Base-by-base conservation (phyloP, 2,329 filamentous ascomycete species). In the Cadophora sp. region DNA sequence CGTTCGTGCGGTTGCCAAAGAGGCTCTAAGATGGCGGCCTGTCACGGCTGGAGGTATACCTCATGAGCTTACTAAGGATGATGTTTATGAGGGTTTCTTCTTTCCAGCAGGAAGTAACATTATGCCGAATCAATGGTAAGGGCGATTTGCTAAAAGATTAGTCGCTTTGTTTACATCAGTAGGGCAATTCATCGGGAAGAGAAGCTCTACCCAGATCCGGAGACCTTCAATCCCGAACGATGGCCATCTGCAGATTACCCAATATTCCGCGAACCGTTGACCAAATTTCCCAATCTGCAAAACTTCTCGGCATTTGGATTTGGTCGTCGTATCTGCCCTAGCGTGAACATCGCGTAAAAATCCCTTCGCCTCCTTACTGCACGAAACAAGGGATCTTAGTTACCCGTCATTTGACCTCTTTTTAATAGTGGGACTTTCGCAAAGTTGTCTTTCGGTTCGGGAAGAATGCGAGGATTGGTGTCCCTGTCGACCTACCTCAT, bases 251-350 rank as follows among this genome's bases (percentile, higher is more conserved):
- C 73, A 77, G 58, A 78, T 77, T 47, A 81, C 71, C 75, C 76
- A 74, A 71, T 69, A 0, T 73, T 66, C 39, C 80, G 80, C 30
- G 83, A 85, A 73, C 81, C 84, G n/a, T 76, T 80, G 45, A 82
- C 81, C 0, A 76, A 73, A 27, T 83, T 86, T 73, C n/a, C 87
- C 88, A 27, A 85, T 75, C 83, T 90, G 74, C 85, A 87, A 69
- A 83, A 83, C 51, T 87, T 81, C 8, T 80, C 81, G 39, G 67
- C 66, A 7, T 84, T 87, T 73, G 84, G 85, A 6, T 87, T 83
- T 73, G 85, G 85, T 2, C 79, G 84, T 14, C 78, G 85, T 18
- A 79, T 82, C 16, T 87, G 84, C 68, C n/a, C n/a, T n/a, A n/a
- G n/a, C n/a, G n/a, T n/a, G n/a, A n/a, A n/a, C n/a, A n/a, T n/a